Evolutionary conservation across 2,329 filamentous ascomycete species (phyloP).

Genomic region (Xylariaceae sp.): DNA sequence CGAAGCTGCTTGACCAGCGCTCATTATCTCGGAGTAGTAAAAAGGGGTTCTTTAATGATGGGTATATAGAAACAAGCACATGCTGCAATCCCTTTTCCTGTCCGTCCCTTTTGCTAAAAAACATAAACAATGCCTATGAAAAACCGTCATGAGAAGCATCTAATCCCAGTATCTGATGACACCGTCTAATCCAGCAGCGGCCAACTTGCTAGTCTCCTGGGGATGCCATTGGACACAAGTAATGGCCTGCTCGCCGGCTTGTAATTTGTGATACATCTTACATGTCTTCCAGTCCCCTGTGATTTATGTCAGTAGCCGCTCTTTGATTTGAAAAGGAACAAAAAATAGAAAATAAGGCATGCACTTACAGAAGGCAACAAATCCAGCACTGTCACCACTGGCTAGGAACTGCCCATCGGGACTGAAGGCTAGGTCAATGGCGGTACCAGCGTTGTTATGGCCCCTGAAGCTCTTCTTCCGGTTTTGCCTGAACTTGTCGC

Average conservation of each 20-base stretch:
- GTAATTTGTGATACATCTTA: constrained; percentile 97
- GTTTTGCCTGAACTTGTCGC: constrained; percentile 95
- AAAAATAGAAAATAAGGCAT: not conserved
- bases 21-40: too few relatives aligned
- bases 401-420: constrained; percentile 90
- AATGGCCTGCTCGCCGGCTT: constrained; percentile 74
- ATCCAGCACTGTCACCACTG: constrained; percentile 82
- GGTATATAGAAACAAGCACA: not conserved
- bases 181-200: constrained; percentile 83
- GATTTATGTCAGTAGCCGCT: constrained; percentile 6
- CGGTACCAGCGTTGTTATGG: constrained; percentile 92
- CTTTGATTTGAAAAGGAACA: too few relatives aligned
- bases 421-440: constrained; percentile 80
- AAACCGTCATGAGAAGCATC: not conserved
- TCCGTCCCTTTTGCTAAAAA: not conserved
- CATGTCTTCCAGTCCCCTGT: constrained; percentile 94
- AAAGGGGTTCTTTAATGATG: not conserved
- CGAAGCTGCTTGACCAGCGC: too few relatives aligned
- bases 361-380: constrained; percentile 70
- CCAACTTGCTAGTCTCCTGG: constrained; percentile 93
- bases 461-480: constrained; percentile 94
- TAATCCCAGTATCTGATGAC: constrained; percentile 92
- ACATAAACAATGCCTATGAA: not conserved
- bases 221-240: constrained; percentile 94
- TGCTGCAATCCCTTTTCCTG: not conserved